Evolutionary conservation across 192 early-diverging fungal genomes (phyloP).

Genomic region (Coemansia sp.): DNA sequence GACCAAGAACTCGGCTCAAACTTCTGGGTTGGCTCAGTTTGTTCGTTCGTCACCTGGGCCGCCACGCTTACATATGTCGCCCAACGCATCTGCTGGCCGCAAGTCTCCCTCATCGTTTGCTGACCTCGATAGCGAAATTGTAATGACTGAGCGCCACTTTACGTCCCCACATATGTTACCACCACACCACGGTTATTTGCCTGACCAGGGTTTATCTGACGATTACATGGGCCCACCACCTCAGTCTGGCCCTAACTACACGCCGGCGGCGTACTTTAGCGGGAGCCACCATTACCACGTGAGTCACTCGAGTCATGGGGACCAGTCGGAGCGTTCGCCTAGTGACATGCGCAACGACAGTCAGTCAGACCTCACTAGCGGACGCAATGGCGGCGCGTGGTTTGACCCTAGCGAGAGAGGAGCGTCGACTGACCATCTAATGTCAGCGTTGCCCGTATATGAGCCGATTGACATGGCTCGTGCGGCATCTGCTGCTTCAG

Average conservation of each 20-base stretch:
- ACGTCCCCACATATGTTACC: not conserved
- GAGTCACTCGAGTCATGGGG: not conserved
- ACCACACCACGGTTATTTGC: not conserved
- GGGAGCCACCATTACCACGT: not conserved
- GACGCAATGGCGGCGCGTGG: not conserved
- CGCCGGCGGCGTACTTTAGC: not conserved
- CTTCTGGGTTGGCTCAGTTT: conserved; percentile 5
- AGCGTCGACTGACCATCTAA: conserved; percentile 3
- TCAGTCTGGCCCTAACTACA: not conserved
- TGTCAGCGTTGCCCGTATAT: conserved; percentile 42
- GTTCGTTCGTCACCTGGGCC: conserved; percentile 1
- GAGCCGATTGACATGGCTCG: conserved; percentile 49
- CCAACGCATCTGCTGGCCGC: not conserved
- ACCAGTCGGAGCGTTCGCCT: not conserved
- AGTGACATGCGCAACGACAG: not conserved
- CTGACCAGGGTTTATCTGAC: not conserved
- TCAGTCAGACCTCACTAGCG: not conserved
- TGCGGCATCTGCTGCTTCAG: not conserved
- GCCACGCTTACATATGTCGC: not conserved
- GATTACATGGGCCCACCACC: not conserved
- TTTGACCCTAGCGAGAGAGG: not conserved
- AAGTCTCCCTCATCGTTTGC: not conserved
- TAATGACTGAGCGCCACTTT: not conserved
- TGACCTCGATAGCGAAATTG: not conserved
- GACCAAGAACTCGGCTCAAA: not conserved